phyloP scores from a whole-genome alignment of 228 moss, liverwort and hornwort species.

The Sphagnum fallax region DNA sequence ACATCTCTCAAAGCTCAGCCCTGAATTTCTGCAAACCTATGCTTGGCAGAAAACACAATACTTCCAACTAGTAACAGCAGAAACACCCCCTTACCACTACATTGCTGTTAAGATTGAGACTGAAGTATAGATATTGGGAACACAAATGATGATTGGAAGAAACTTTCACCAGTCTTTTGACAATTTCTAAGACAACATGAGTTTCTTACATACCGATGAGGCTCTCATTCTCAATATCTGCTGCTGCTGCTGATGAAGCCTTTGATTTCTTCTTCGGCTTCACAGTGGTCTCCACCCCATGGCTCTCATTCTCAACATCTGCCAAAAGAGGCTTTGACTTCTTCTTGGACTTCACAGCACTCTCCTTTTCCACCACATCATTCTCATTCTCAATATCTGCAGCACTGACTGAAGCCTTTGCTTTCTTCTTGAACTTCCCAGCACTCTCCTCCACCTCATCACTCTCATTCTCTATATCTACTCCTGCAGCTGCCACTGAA shows the following conservation, averaged over 20 bases:
- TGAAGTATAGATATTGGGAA: no score
- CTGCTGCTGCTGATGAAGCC: not conserved
- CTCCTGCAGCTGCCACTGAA: no score
- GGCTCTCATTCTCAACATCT: slow-evolving; percentile 29
- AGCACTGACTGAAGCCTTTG: no score
- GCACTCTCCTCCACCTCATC: no score
- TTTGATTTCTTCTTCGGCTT: not conserved
- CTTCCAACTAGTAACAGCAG: not conserved
- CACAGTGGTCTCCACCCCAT: slow-evolving; percentile 33
- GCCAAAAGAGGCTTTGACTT: slow-evolving; percentile 28
- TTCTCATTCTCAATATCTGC: no score
- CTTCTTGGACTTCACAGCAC: slow-evolving; percentile 67
- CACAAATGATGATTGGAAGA: no score
- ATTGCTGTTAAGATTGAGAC: not conserved
- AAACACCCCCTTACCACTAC: not conserved
- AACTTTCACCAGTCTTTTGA: no score
- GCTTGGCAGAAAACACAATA: not conserved
- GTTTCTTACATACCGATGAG: not conserved
- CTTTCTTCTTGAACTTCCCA: no score
- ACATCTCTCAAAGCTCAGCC: slow-evolving; percentile 1
- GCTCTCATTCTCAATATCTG: not conserved
- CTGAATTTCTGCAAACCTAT: not conserved
- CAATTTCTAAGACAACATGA: no score
- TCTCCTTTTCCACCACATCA: slow-evolving; percentile 46
- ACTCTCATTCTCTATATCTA: no score